Base-by-base conservation (phyloP, 1,139 yeast genomes). In the Zygotorulaspora mrakii region DNA sequence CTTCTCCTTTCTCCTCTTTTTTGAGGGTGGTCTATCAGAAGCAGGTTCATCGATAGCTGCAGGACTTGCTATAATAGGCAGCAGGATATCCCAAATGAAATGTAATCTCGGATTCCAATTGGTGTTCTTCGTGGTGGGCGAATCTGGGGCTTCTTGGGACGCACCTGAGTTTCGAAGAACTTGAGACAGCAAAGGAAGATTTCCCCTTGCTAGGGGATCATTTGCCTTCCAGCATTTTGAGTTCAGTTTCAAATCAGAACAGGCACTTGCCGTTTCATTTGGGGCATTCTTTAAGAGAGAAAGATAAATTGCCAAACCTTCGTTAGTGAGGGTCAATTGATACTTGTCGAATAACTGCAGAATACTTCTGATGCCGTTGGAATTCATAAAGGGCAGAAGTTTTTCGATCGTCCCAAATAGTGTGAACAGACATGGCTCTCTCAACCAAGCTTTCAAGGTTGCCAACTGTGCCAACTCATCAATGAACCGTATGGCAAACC, bases 81-180 rank as follows among this genome's bases (percentile, higher is more conserved):
- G 57, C 2, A 89, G 59, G n/a, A 78, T 66, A 21, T 70, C 73
- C 96, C 96, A 91, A 1, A 84, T 94, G 63, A 81, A 84, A 54
- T 88, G 95, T 26, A 87, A 63, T 45, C 80, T 72, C 17, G 95
- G 86, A 17, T 76, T 73, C 95, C 95, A 88, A 35, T 71, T 70
- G 3, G 87, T 81, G 2, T 45, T 55, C 74, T 79, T 55, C 5
- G 18, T 14, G 49, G 22, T 14, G 9, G 54, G 54, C 11, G 61
- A 55, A 6, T 60, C 65, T n/a, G 62, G 65, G 2, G 56, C 66
- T 4, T 61, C 59, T 3, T 61, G 61, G 5, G 64, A 68, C 2
- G 54, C 52, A n/a, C 62, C 45, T 2, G 64, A 54, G 44, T 77
- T 94, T 50, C 80, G 78, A 48, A 89, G 67, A 0, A 82, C 86